Base-by-base conservation (phyloP, 129 eudicot species). In the Apium graveolens region DNA sequence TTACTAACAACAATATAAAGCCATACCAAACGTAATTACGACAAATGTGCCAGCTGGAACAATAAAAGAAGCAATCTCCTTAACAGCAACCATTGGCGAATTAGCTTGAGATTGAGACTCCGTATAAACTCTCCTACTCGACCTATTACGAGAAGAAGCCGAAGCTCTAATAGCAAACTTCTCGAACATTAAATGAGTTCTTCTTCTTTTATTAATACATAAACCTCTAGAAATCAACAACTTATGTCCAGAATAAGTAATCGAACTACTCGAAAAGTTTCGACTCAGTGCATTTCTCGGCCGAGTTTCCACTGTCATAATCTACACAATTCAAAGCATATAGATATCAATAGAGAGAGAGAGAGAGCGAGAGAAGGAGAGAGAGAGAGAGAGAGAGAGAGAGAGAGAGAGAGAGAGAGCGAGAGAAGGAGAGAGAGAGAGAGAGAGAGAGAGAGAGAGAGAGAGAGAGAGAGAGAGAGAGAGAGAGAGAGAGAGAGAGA, bases 41-140 rank as follows among this genome's bases (percentile, higher is more conserved):
- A 92, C 70, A 57, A 95, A 85, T 17, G 93, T 86, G 60, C 96
- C 98, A 43, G 88, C 90, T 31, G 98, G 97, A 55, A 87, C 78
- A 49, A 88, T 80, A 83, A 70, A 78, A 4, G 97, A 82, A 70
- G 89, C 87, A 87, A 88, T 80, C 73, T 87, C 91, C 81, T 88
- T 87, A 20, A 29, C 53, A 12, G 53, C 75, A 70, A 21, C 31
- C 29, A 42, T n/a, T 11, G 75, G 48, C 17, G 26, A 37, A 38
- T 48, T 41, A 70, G 75, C 75, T 70, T 16, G 45, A 29, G 75
- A 70, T 70, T 70, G 75, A 70, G 48, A 70, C 39, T 70, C 46
- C 26, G 13, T 73, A 42, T 39, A 42, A n/a, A 42, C 76, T 46
- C 35, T 42, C 34, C 76, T 44, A 42, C 76, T 29, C 4, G 76